Evolutionary conservation across 768 basidiomycete species (phyloP).

Genomic region (Boletus insuetus): DNA sequence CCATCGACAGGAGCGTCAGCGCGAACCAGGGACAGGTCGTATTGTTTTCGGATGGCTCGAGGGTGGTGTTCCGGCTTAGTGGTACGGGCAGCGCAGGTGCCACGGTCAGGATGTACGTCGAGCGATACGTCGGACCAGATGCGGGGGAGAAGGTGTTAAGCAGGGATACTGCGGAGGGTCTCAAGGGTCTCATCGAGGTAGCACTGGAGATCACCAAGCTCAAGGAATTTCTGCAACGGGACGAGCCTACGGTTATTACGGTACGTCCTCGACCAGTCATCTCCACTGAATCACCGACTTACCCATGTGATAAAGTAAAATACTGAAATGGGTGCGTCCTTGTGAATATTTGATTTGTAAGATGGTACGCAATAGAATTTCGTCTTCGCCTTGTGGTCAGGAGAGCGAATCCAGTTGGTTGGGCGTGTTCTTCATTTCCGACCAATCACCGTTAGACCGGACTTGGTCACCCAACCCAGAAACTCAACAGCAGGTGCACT

Average conservation of each 20-base stretch:
- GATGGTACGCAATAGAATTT: slow-evolving; percentile 16
- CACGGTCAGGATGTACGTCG: slow-evolving; percentile 94
- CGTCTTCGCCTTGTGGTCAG: neutral
- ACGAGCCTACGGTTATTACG: slow-evolving; percentile 96
- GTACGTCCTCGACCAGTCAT: slow-evolving; percentile 40
- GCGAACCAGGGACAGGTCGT: slow-evolving; percentile 96
- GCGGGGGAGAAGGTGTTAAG: slow-evolving; percentile 67
- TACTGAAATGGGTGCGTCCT: neutral
- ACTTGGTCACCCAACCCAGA: neutral
- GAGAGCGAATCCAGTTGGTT: neutral
- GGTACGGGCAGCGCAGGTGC: slow-evolving; percentile 97
- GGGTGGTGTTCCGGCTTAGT: slow-evolving; percentile 93
- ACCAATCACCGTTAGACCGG: neutral
- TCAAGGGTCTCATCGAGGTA: slow-evolving; percentile 95
- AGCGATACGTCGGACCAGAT: slow-evolving; percentile 78
- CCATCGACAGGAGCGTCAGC: slow-evolving; percentile 92
- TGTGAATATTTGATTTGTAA: slow-evolving; percentile 15
- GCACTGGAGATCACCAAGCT: slow-evolving; percentile 84
- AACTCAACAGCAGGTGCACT: neutral
- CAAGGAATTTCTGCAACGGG: slow-evolving; percentile 79
- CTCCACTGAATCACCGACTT: slow-evolving; percentile 4
- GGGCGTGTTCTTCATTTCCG: slow-evolving; percentile 6
- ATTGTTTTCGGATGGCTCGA: slow-evolving; percentile 85
- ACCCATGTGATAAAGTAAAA: slow-evolving; percentile 18
- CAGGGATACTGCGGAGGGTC: slow-evolving; percentile 80